These are phyloP conservation scores for Grammothele lineata DNA, from an alignment of 768 basidiomycete genomes.

Conservation along the genomic window DNA sequence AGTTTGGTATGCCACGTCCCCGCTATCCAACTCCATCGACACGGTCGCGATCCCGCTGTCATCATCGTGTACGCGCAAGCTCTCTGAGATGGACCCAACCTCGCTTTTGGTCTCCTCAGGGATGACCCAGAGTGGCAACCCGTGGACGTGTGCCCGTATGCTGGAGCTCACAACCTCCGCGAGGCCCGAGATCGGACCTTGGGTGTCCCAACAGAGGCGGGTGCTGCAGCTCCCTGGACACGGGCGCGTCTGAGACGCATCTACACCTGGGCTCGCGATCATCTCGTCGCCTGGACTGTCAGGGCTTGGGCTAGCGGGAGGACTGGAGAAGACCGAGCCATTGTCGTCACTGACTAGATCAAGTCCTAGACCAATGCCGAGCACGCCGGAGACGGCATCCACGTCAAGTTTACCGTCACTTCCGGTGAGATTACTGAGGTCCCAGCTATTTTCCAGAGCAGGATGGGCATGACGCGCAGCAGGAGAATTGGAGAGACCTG, in stretches of 20 bases:
- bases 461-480: no score
- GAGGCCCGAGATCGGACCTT: background rate
- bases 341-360: background rate
- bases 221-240: background rate
- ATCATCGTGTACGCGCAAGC: background rate
- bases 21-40: background rate
- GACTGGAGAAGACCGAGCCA: background rate
- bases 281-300: background rate
- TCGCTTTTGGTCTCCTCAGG: conserved; percentile 23
- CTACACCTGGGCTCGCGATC: background rate
- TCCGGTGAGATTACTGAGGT: conserved; percentile 19
- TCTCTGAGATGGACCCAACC: conserved; percentile 8
- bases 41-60: background rate
- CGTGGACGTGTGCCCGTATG: conserved; percentile 6
- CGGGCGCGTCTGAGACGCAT: background rate
- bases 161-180: conserved; percentile 2
- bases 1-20: no score
- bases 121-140: conserved; percentile 23
- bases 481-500: no score
- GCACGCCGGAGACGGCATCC: conserved; percentile 22
- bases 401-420: conserved; percentile 24
- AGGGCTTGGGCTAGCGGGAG: background rate
- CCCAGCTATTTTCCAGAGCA: conserved; percentile 18
- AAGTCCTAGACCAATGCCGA: conserved; percentile 19
- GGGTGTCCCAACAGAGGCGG: conserved; percentile 1